Evolutionary conservation across 257 asterid genomes (phyloP).

Genomic region (Leptodermis oblonga): DNA sequence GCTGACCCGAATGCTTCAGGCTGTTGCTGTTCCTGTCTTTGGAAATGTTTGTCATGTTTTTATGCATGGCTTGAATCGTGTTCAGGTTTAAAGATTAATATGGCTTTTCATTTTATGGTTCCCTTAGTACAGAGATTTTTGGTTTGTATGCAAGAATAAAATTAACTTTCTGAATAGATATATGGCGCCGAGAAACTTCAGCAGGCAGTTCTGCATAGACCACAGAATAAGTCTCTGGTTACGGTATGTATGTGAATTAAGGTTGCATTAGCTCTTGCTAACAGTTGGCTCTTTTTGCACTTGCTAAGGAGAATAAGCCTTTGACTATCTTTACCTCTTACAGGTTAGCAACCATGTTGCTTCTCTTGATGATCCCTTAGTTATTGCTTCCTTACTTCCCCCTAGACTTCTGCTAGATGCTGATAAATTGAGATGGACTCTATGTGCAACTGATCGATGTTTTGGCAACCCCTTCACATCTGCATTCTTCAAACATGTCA

Average conservation of each 20-base stretch:
- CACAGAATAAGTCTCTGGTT: slow-evolving; percentile 56
- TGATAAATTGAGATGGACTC: slow-evolving; percentile 74
- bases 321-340: slow-evolving; percentile 15
- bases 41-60: slow-evolving; percentile 93
- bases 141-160: slow-evolving; percentile 7
- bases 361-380: slow-evolving; percentile 80
- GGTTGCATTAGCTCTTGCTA: background rate
- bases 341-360: slow-evolving; percentile 97
- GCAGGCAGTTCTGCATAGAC: slow-evolving; percentile 51
- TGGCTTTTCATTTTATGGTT: background rate
- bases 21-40: slow-evolving; percentile 80
- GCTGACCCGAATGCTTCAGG: slow-evolving; percentile 70
- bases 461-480: slow-evolving; percentile 71
- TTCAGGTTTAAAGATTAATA: slow-evolving; percentile 45
- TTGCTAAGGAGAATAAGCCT: slow-evolving; percentile 1
- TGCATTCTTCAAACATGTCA: slow-evolving; percentile 76
- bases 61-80: slow-evolving; percentile 87
- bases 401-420: slow-evolving; percentile 72
- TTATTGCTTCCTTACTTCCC: slow-evolving; percentile 76
- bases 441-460: slow-evolving; percentile 95
- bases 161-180: slow-evolving; percentile 39
- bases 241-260: slow-evolving; percentile 43
- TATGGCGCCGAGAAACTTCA: slow-evolving; percentile 81
- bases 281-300: background rate
- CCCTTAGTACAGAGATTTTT: background rate